Conservation (phyloP, 163 green algal species). For the Chloromonas sp. region DNA sequence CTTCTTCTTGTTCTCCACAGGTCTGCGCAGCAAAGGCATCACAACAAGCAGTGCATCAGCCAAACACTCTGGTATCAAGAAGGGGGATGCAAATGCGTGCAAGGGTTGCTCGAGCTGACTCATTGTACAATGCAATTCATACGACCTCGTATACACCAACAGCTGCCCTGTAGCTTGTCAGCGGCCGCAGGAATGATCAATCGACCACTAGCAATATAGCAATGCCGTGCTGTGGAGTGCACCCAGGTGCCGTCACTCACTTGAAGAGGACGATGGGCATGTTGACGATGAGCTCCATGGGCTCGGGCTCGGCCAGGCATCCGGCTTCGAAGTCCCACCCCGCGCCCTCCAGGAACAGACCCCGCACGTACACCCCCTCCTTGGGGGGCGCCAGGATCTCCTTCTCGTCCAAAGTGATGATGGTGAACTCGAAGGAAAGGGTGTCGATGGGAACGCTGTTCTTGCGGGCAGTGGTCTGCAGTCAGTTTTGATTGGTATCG, state of each 20-base stretch:
- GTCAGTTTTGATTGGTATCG: too few relatives aligned
- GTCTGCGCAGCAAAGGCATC: conserved; percentile 13
- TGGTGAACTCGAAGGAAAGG: conserved; percentile 70
- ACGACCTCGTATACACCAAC: too few relatives aligned
- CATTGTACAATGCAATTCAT: too few relatives aligned
- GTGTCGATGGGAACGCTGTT: conserved; percentile 76
- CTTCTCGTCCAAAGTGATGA: conserved; percentile 66
- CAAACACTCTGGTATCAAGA: too few relatives aligned
- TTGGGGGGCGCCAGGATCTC: conserved; percentile 65
- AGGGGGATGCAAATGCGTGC: too few relatives aligned
- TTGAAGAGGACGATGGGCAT: conserved; percentile 87
- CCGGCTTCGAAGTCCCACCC: conserved; percentile 80
- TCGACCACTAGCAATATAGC: too few relatives aligned
- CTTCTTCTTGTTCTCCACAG: conserved; percentile 76
- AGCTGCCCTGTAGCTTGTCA: too few relatives aligned
- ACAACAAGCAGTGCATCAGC: too few relatives aligned
- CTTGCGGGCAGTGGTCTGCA: conserved; percentile 67
- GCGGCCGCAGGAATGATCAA: too few relatives aligned
- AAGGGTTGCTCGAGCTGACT: too few relatives aligned
- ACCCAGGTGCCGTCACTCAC: neutral
- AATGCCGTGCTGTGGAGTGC: too few relatives aligned
- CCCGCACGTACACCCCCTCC: conserved; percentile 80
- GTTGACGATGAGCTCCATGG: conserved; percentile 80
- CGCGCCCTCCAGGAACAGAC: conserved; percentile 72
- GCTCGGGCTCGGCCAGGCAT: conserved; percentile 75